Percentiles rank a stretch among this genome's conserved stretches.
phyloP scores from a whole-genome alignment of 2,329 filamentous ascomycete genomes.

The Mycosphaerella arachidis region DNA sequence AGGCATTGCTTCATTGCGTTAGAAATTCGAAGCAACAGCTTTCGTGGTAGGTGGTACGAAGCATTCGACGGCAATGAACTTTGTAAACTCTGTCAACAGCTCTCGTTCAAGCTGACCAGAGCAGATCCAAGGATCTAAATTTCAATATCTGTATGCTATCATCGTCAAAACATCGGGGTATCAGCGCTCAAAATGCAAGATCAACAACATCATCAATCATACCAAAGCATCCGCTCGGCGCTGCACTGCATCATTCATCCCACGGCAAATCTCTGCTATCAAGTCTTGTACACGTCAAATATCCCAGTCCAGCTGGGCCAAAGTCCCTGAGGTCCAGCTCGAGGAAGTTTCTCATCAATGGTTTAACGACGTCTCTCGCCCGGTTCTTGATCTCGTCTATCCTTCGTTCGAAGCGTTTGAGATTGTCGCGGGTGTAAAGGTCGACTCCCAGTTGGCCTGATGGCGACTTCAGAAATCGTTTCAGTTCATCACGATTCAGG shows the following conservation, averaged over 20 bases:
- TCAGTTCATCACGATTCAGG: constrained; percentile 80
- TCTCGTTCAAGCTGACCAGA: no score
- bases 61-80: no score
- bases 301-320: constrained; percentile 46
- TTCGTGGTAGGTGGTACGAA: no score
- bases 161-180: background rate
- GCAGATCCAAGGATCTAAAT: no score
- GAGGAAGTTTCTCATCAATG: constrained; percentile 78
- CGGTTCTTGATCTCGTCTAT: constrained; percentile 84
- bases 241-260: constrained; percentile 38
- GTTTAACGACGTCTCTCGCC: constrained; percentile 76
- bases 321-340: constrained; percentile 63
- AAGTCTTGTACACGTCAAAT: constrained; percentile 61
- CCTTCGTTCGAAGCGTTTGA: constrained; percentile 78
- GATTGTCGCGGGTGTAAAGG: constrained; percentile 78
- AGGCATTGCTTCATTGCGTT: no score
- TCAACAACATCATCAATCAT: background rate
- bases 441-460: constrained; percentile 59
- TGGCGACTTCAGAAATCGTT: constrained; percentile 70
- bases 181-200: background rate
- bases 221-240: background rate
- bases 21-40: no score
- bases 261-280: constrained; percentile 61
- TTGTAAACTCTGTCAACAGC: no score
- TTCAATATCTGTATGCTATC: background rate